Conservation (phyloP, 495 filamentous ascomycete species). For the Copromyces sp. region DNA sequence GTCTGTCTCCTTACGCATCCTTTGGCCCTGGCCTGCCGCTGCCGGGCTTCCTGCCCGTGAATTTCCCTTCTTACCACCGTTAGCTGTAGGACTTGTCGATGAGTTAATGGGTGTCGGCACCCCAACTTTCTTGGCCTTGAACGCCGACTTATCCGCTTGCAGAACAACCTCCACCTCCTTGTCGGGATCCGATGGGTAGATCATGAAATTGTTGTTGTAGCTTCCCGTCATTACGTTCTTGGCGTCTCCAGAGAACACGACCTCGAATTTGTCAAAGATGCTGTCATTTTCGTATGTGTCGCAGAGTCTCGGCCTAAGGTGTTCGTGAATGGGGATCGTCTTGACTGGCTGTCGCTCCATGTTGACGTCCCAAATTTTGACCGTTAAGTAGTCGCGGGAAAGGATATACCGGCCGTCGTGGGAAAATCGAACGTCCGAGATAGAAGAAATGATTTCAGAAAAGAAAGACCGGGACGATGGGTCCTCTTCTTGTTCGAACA, state of each 20-base stretch:
- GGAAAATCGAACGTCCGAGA: constrained; percentile 96
- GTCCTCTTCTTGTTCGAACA: constrained; percentile 98
- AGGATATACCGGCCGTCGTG: constrained; percentile 94
- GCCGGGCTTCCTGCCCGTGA: constrained; percentile 86
- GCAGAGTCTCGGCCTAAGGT: constrained; percentile 86
- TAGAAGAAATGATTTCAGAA: constrained; percentile 98
- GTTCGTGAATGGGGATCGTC: constrained; percentile 97
- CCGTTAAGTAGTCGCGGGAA: constrained; percentile 93
- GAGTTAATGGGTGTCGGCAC: constrained; percentile 94
- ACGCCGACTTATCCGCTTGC: constrained; percentile 96
- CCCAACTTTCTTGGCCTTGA: constrained; percentile 99
- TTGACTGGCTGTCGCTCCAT: constrained; percentile 97
- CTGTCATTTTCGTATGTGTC: constrained; percentile 99
- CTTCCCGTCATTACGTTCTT: constrained; percentile 99
- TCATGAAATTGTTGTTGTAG: constrained; percentile 99
- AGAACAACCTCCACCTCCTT: constrained; percentile 96
- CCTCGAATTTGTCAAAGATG: constrained; percentile 99
- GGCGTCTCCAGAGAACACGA: constrained; percentile 95
- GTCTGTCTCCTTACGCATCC: constrained; percentile 98
- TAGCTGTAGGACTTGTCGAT: constrained; percentile 56
- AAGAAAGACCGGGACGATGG: constrained; percentile 98
- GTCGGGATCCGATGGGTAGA: constrained; percentile 90
- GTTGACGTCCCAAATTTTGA: constrained; percentile 99
- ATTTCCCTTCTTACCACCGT: constrained; percentile 69
- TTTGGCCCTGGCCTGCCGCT: constrained; percentile 67